A percentile compares a stretch with the other conserved stretches of the same genome.
These are phyloP conservation scores for Trichophyton schoenleinii DNA, from an alignment of 2,329 filamentous ascomycete genomes.

Conservation along the genomic window DNA sequence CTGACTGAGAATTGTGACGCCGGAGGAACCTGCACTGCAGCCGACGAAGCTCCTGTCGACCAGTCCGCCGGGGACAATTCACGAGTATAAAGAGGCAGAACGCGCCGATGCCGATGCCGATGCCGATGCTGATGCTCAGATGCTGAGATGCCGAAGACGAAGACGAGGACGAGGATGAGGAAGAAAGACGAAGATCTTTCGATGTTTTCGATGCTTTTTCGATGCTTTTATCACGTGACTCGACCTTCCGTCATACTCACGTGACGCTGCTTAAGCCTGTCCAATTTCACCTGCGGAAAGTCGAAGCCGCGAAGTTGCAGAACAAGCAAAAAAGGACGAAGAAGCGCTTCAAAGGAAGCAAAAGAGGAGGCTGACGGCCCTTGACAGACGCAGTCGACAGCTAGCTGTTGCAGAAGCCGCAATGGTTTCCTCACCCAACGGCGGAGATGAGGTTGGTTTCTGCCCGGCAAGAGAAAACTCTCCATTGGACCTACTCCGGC, in stretches of 20 bases:
- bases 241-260: background rate
- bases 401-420: constrained; percentile 23
- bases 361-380: background rate
- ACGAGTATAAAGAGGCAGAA: no score
- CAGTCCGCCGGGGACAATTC: no score
- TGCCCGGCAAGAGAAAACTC: background rate
- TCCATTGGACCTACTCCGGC: background rate
- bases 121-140: no score
- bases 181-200: background rate
- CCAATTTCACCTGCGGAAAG: background rate
- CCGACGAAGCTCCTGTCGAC: no score
- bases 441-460: constrained; percentile 31
- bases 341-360: background rate
- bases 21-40: no score
- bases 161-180: no score
- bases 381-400: background rate
- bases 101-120: no score
- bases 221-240: background rate
- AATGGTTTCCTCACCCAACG: constrained; percentile 33
- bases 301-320: background rate
- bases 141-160: no score
- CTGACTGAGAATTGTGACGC: no score
- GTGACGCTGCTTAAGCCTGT: background rate
- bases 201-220: background rate
- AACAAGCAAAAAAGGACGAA: background rate